A percentile compares a stretch with the other conserved stretches of the same genome.
These are phyloP conservation scores for Alectoria sarmentosa DNA, from an alignment of 495 filamentous ascomycete species.

Conservation along the genomic window DNA sequence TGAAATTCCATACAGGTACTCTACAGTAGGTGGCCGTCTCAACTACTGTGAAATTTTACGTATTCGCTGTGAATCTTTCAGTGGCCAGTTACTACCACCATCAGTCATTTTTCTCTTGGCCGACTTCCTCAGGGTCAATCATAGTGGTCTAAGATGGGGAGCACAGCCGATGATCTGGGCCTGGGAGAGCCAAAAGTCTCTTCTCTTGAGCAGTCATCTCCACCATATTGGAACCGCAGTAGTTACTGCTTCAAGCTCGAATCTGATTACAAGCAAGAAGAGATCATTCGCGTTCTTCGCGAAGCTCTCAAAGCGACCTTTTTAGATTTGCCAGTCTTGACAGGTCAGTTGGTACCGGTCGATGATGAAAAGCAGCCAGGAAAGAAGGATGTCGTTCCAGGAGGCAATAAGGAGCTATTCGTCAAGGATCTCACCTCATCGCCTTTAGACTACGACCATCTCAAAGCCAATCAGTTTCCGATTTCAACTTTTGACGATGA, in stretches of 20 bases:
- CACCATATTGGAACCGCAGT: conserved; percentile 3
- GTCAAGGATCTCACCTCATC: conserved; percentile 32
- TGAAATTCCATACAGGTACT: background rate
- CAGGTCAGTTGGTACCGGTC: background rate
- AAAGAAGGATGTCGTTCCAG: background rate
- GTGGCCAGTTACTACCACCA: background rate
- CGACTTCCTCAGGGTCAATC: background rate
- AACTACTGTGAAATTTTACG: background rate
- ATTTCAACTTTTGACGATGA: conserved; percentile 31
- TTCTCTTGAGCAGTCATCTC: conserved; percentile 1
- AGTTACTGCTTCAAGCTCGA: conserved; percentile 2
- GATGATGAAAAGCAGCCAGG: conserved; percentile 4
- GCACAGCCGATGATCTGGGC: background rate
- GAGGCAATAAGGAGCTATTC: conserved; percentile 15
- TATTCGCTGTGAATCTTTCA: background rate
- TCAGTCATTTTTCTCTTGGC: background rate
- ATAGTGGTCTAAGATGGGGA: background rate
- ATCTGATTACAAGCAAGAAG: background rate
- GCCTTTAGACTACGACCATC: conserved; percentile 28
- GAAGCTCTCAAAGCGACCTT: conserved; percentile 10
- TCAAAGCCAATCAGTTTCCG: conserved; percentile 32
- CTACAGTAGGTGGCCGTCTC: background rate
- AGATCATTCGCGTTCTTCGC: background rate
- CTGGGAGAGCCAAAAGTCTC: background rate
- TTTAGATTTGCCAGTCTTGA: conserved; percentile 1